phyloP scores from a whole-genome alignment of 305 asterid species.

The Lippia alba region DNA sequence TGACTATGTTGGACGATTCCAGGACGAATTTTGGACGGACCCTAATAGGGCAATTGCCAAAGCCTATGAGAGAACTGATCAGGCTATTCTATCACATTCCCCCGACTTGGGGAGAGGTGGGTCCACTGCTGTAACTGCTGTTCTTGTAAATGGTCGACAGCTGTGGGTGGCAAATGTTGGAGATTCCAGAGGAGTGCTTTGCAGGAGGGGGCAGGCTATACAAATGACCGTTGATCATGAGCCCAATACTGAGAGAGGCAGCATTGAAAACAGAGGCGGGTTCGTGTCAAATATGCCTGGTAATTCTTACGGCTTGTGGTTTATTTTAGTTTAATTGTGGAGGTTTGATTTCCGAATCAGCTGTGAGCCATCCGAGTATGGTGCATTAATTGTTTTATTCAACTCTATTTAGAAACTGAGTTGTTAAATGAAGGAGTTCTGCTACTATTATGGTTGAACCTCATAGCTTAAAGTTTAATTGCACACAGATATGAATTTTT shows the following conservation, averaged over 20 bases:
- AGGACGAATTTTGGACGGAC: constrained; percentile 86
- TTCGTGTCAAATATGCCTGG: constrained; percentile 99
- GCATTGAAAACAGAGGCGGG: constrained; percentile 91
- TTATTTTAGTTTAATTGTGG: neutral
- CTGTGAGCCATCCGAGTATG: neutral
- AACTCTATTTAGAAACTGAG: neutral
- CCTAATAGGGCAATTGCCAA: constrained; percentile 71
- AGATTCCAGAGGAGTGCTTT: constrained; percentile 94
- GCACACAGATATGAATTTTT: too few relatives aligned
- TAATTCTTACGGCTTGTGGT: constrained; percentile 26
- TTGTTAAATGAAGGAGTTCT: too few relatives aligned
- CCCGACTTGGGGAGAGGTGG: constrained; percentile 98
- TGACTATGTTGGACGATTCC: constrained; percentile 37
- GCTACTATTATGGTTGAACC: too few relatives aligned
- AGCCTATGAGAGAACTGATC: constrained; percentile 91
- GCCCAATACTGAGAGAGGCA: constrained; percentile 85
- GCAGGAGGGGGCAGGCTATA: constrained; percentile 82
- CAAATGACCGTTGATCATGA: constrained; percentile 93
- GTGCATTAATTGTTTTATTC: neutral
- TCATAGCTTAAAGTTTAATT: too few relatives aligned
- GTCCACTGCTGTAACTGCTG: constrained; percentile 95
- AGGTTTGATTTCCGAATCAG: neutral
- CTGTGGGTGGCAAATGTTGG: constrained; percentile 98
- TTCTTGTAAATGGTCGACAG: constrained; percentile 62
- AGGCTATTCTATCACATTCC: constrained; percentile 82